These are phyloP conservation scores for Codiaeum variegatum DNA, from an alignment of 441 rosid species.

Conservation along the genomic window DNA sequence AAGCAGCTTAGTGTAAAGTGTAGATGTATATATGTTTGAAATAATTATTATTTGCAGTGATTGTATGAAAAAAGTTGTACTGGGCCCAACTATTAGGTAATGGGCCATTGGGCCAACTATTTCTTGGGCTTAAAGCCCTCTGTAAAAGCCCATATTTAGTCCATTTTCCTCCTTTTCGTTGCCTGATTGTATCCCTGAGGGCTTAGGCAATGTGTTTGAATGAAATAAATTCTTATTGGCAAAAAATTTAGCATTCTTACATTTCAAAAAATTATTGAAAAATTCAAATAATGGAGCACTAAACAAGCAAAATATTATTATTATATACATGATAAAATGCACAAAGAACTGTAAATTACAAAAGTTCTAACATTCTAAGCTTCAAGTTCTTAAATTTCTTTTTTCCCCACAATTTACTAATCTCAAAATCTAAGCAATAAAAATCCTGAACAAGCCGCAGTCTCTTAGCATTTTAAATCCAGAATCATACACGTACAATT, in stretches of 20 bases:
- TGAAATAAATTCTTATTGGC: no score
- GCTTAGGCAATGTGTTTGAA: no score
- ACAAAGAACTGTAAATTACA: neutral
- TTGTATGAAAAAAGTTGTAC: slow-evolving; percentile 10
- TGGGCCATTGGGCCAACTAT: no score
- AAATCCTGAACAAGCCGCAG: slow-evolving; percentile 5
- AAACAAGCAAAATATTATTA: neutral
- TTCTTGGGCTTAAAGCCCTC: no score
- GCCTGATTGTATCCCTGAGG: no score
- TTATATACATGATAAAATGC: neutral
- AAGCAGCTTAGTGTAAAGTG: slow-evolving; percentile 33
- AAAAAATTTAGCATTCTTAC: no score
- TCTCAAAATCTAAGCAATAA: neutral
- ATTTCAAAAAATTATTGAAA: neutral
- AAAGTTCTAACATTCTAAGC: neutral
- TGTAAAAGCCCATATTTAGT: no score
- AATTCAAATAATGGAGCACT: neutral
- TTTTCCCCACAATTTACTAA: neutral
- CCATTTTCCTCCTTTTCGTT: no score
- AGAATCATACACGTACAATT: neutral
- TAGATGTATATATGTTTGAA: slow-evolving; percentile 13
- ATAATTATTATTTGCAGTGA: neutral
- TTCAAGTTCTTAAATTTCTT: neutral
- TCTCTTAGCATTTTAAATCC: neutral
- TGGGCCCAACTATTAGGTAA: no score